phyloP scores from a whole-genome alignment of 371 early-diverging fungal species.

The Fennellomyces sp. region DNA sequence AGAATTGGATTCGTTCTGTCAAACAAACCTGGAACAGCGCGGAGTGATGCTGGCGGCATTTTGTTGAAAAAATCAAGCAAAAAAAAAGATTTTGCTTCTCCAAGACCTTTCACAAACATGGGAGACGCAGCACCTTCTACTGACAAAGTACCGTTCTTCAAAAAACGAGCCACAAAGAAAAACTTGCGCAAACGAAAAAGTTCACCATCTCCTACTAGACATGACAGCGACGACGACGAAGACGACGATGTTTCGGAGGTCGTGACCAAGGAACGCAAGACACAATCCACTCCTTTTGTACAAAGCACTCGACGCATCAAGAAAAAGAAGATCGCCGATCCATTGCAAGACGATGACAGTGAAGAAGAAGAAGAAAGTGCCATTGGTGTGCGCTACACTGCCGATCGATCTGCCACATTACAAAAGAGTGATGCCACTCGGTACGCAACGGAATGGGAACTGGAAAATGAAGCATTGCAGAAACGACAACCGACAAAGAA shows the following conservation, averaged over 20 bases:
- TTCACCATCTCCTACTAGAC: not conserved
- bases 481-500: constrained; percentile 30
- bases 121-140: too few species aligned
- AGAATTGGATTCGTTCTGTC: too few species aligned
- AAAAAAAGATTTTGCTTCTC: too few species aligned
- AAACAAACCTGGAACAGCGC: too few species aligned
- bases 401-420: constrained; percentile 44
- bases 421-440: constrained; percentile 58
- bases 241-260: constrained; percentile 45
- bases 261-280: constrained; percentile 54
- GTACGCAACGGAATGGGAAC: constrained; percentile 53
- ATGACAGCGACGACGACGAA: constrained; percentile 43
- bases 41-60: too few species aligned
- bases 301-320: constrained; percentile 43
- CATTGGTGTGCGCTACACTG: constrained; percentile 58
- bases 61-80: too few species aligned
- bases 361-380: constrained; percentile 44
- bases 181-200: constrained; percentile 40
- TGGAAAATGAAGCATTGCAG: constrained; percentile 42
- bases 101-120: too few species aligned
- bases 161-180: constrained; percentile 57
- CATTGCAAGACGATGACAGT: constrained; percentile 27
- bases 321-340: constrained; percentile 18
- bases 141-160: constrained; percentile 48
- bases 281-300: constrained; percentile 41